Conservation (phyloP, 495 filamentous ascomycete species). For the Tuber brumale region DNA sequence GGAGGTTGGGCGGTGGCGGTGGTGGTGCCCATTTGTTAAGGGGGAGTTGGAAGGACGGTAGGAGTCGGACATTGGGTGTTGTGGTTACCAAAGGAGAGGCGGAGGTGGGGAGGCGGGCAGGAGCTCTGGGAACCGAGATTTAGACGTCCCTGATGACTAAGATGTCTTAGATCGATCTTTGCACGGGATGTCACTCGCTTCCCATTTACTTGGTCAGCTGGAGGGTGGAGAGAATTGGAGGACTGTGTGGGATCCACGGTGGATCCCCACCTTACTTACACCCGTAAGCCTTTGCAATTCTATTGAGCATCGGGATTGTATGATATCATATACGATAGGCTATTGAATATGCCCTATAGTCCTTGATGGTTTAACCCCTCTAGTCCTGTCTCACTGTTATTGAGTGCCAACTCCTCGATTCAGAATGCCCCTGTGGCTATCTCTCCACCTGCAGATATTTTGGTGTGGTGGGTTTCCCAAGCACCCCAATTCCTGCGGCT, state of each 20-base stretch:
- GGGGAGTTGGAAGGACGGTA: constrained; percentile 32
- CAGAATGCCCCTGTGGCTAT: neutral
- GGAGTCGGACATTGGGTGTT: constrained; percentile 30
- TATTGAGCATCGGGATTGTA: neutral
- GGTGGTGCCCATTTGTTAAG: constrained; percentile 22
- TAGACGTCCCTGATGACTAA: neutral
- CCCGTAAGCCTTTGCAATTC: neutral
- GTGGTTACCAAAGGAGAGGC: constrained; percentile 16
- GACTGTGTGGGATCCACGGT: neutral
- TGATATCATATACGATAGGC: neutral
- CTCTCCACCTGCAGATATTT: neutral
- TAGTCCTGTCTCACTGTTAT: neutral
- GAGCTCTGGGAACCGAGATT: neutral
- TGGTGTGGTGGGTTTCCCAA: neutral
- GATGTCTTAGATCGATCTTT: neutral
- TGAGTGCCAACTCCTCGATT: neutral
- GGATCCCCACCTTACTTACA: neutral
- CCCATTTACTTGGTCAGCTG: neutral
- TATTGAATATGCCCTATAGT: neutral
- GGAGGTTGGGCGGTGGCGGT: constrained; percentile 11
- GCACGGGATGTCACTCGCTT: neutral
- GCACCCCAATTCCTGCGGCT: neutral
- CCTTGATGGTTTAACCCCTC: neutral
- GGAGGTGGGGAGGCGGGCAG: neutral
- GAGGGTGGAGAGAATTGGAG: neutral